A percentile compares a stretch with the other conserved stretches of the same genome.
Evolutionary conservation across 352 stramenopile genomes (phyloP).

Genomic region (Pythium apleroticum): DNA sequence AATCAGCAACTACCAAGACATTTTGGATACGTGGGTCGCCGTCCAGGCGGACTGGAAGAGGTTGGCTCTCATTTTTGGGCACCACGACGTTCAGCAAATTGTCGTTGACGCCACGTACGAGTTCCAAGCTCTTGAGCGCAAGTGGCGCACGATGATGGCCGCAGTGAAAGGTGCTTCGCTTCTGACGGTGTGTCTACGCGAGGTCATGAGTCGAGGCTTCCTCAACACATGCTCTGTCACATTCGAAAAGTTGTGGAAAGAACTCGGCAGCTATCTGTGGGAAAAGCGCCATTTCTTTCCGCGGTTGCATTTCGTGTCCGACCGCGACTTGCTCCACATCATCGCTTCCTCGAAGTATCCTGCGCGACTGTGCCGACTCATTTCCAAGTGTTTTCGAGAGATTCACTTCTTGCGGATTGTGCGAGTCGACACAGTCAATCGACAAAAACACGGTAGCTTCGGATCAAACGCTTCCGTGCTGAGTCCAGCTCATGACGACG

Average conservation of each 20-base stretch:
- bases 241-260: constrained; percentile 58
- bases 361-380: constrained; percentile 33
- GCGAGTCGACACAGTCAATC: constrained; percentile 10
- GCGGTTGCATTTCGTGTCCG: constrained; percentile 63
- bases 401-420: constrained; percentile 36
- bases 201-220: constrained; percentile 61
- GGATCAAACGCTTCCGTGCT: neutral
- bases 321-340: constrained; percentile 59
- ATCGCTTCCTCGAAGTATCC: constrained; percentile 45
- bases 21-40: constrained; percentile 53
- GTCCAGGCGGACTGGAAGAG: constrained; percentile 56
- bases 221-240: constrained; percentile 38
- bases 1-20: constrained; percentile 57
- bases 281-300: constrained; percentile 62
- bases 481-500: neutral
- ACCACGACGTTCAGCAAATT: constrained; percentile 58
- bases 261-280: constrained; percentile 52
- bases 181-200: constrained; percentile 50
- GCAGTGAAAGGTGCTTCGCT: constrained; percentile 46
- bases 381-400: constrained; percentile 55
- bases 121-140: constrained; percentile 63
- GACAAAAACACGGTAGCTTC: constrained; percentile 1
- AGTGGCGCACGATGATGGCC: constrained; percentile 73
- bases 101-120: constrained; percentile 53
- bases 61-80: constrained; percentile 43